Conservation (phyloP, 495 filamentous ascomycete species). For the Bathelium albidoporum region DNA sequence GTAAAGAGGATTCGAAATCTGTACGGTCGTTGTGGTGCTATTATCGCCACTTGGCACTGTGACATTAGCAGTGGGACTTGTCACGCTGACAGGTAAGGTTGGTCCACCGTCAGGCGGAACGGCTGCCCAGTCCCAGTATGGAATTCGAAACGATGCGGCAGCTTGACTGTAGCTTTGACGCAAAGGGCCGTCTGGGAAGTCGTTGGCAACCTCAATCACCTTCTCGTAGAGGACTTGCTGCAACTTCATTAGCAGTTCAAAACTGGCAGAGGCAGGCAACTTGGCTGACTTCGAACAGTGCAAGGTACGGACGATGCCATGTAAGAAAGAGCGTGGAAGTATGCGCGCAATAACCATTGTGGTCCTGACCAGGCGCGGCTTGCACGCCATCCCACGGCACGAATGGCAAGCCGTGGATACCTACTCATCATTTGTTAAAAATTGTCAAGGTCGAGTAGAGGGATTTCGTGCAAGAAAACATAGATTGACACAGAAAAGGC, state of each 20-base stretch:
- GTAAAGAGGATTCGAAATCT: constrained; percentile 53
- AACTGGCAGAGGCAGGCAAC: background rate
- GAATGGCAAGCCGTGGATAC: constrained; percentile 56
- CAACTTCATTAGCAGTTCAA: constrained; percentile 4
- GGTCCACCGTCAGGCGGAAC: constrained; percentile 36
- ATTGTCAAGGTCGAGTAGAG: no score
- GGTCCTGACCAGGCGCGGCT: constrained; percentile 35
- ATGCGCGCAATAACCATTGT: constrained; percentile 56
- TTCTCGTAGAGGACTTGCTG: constrained; percentile 49
- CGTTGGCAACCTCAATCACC: constrained; percentile 40
- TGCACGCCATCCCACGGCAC: constrained; percentile 47
- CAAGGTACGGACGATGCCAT: constrained; percentile 65
- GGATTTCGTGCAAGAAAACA: no score
- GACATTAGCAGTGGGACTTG: constrained; percentile 37
- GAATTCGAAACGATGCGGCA: constrained; percentile 47
- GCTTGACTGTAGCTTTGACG: constrained; percentile 39
- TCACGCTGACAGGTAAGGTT: constrained; percentile 41
- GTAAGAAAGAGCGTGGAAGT: constrained; percentile 54
- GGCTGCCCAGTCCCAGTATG: constrained; percentile 61
- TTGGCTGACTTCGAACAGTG: constrained; percentile 50
- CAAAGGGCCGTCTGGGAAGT: constrained; percentile 39
- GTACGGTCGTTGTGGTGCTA: constrained; percentile 30
- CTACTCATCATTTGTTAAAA: constrained; percentile 23
- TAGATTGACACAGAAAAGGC: background rate
- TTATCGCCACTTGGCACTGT: constrained; percentile 35